phyloP scores from a whole-genome alignment of 2,329 filamentous ascomycete species.

The Juglanconis oblonga region DNA sequence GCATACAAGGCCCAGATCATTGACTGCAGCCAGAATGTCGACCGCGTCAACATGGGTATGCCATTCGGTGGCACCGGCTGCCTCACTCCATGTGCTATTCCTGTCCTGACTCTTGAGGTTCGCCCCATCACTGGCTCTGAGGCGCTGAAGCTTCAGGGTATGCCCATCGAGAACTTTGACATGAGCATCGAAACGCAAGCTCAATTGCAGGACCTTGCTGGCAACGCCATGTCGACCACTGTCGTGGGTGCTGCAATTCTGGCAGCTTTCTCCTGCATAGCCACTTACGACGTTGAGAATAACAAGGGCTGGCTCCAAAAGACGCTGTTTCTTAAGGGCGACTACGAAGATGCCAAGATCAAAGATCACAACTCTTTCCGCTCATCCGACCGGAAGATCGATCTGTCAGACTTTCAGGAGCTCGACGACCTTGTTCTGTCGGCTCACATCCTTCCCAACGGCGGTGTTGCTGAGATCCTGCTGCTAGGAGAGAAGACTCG shows the following conservation, averaged over 20 bases:
- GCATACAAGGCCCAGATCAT: slow-evolving; percentile 43
- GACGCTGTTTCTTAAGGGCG: neutral
- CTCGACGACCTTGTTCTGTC: slow-evolving; percentile 1
- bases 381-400: neutral
- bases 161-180: slow-evolving; percentile 60
- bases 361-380: slow-evolving; percentile 4
- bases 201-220: slow-evolving; percentile 67
- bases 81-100: slow-evolving; percentile 63
- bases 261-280: slow-evolving; percentile 41
- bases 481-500: slow-evolving; percentile 21
- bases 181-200: slow-evolving; percentile 61
- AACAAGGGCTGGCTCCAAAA: neutral
- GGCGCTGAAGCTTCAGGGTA: slow-evolving; percentile 63
- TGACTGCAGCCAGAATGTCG: slow-evolving; percentile 72
- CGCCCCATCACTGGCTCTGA: slow-evolving; percentile 62
- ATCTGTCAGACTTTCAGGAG: neutral
- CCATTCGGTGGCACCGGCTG: slow-evolving; percentile 61
- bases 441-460: slow-evolving; percentile 17
- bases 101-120: slow-evolving; percentile 58
- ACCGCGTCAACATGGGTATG: slow-evolving; percentile 43
- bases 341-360: neutral
- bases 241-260: slow-evolving; percentile 65
- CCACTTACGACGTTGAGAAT: neutral
- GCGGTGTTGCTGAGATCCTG: slow-evolving; percentile 8
- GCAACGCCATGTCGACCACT: slow-evolving; percentile 77